Evolutionary conservation across 192 early-diverging fungal species (phyloP), one percentile per base, ranked within the genome.

Genomic region (Backusella psychrophila): DNA sequence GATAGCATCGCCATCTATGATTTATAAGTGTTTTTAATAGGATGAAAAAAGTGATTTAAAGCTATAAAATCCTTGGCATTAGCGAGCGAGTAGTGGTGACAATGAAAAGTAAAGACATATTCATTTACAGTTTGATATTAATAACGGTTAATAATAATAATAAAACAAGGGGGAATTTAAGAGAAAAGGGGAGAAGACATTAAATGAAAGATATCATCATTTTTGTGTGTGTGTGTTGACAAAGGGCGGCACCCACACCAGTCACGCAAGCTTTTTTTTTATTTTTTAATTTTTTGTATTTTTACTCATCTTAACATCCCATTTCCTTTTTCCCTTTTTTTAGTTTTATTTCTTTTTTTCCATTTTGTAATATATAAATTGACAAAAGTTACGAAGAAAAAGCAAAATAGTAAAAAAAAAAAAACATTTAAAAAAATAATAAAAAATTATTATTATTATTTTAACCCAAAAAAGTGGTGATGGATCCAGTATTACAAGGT

Each of bases 251-350:
- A 59, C 53, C 21, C 53, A 26, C 53, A 59, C 53, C 53, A 59
- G 53, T 59, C 53, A 59, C 53, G 53, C 53, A 59, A 59, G 53
- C 53, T 59, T 59, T 59, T 56, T 53, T n/a, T 21, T 53, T 21
- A 23, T 53, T 59, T 59, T 59, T 59, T 26, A 26, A 11, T 59
- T 26, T 49, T 49, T 49, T 49, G 46, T 49, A 49, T 49, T 49
- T 49, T 49, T 49, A 49, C 19, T n/a, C 53, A 26, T 23, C 23
- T 59, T 11, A 59, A 59, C 53, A 59, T 26, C 53, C 53, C 53
- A 59, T 59, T 59, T 59, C 53, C 53, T 59, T 59, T 59, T 59
- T 59, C 53, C 53, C 46, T 49, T 49, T 49, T 67, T 67, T 67
- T 35, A 35, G 31, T 67, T 67, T 67, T 34, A 35, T 67, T 67